These are phyloP conservation scores for Bretschneidera sinensis DNA, from an alignment of 345 rosid species.

Conservation along the genomic window DNA sequence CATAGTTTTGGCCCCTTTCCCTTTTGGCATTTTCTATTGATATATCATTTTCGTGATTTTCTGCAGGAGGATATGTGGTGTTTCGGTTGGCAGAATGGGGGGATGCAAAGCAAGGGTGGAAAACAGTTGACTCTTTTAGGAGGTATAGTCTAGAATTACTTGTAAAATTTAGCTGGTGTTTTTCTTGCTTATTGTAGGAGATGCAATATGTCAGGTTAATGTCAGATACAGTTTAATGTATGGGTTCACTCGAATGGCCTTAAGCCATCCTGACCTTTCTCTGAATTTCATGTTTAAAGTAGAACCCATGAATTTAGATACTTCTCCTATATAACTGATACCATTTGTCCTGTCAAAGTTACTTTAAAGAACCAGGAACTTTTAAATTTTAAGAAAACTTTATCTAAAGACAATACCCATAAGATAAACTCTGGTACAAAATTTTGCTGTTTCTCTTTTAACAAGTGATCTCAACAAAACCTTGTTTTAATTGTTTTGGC, in stretches of 20 bases:
- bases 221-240: background rate
- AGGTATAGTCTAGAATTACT: slow-evolving; percentile 41
- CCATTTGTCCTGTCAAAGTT: background rate
- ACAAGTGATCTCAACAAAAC: no score
- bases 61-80: slow-evolving; percentile 61
- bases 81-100: slow-evolving; percentile 75
- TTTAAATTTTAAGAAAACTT: background rate
- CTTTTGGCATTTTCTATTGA: background rate
- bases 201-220: background rate
- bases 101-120: slow-evolving; percentile 50
- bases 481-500: background rate
- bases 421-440: background rate
- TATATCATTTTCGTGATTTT: slow-evolving; percentile 4
- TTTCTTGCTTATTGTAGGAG: background rate
- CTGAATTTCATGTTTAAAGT: background rate
- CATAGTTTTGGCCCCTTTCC: slow-evolving; percentile 5
- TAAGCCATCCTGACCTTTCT: background rate
- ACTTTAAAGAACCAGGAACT: background rate
- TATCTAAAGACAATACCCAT: background rate
- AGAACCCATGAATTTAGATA: background rate
- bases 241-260: background rate
- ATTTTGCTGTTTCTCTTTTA: background rate
- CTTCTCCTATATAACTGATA: background rate
- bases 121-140: slow-evolving; percentile 66
- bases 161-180: background rate